phyloP scores from a whole-genome alignment of 1,284 basidiomycete genomes.

The Microbotryum scabiosae region DNA sequence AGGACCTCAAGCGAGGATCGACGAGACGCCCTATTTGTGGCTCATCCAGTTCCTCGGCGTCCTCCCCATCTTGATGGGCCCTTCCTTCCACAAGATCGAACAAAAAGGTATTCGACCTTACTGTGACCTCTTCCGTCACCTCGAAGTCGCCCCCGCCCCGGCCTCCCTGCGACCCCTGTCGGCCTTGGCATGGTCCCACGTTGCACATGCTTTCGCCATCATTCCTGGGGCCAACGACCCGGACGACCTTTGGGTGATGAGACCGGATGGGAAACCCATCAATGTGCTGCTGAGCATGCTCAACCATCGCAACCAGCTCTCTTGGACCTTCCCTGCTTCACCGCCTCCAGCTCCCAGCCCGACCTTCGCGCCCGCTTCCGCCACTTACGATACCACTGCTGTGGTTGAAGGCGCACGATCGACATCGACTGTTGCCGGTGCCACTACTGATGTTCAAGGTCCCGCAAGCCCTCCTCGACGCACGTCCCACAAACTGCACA shows the following conservation, averaged over 20 bases:
- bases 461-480: neutral
- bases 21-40: neutral
- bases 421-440: neutral
- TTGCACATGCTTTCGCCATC: conserved; percentile 14
- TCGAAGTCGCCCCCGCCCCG: neutral
- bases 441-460: neutral
- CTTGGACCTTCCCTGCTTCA: too few relatives aligned
- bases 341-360: neutral
- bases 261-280: neutral
- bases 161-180: neutral
- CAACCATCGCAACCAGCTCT: neutral
- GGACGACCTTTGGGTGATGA: neutral
- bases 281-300: neutral
- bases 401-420: neutral
- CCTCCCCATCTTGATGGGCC: conserved; percentile 17
- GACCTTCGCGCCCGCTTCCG: neutral
- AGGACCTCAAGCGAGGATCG: neutral
- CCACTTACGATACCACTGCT: neutral
- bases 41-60: conserved; percentile 8
- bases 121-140: conserved; percentile 2
- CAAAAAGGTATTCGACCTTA: conserved; percentile 17
- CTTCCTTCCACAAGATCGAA: conserved; percentile 11
- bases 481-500: neutral
- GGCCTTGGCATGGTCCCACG: conserved; percentile 17
- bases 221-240: neutral